A percentile compares a stretch with the other conserved stretches of the same genome.
Conservation (phyloP, 2,329 filamentous ascomycete species). For the Plectosphaerella sp. region DNA sequence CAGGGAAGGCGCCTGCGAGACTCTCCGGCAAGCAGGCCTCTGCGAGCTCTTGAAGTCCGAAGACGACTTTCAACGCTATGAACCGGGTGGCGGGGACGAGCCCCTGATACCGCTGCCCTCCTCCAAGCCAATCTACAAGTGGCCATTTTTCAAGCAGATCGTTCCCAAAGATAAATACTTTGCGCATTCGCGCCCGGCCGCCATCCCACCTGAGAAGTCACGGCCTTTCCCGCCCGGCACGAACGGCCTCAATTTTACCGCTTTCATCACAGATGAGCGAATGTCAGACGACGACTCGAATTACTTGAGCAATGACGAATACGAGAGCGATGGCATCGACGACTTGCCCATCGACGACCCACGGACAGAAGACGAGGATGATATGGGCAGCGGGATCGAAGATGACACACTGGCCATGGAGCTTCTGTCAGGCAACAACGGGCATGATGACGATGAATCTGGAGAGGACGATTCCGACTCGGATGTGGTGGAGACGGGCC, state of each 20-base stretch:
- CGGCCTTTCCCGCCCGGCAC: neutral
- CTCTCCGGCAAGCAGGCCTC: neutral
- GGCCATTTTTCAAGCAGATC: no score
- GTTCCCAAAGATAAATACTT: no score
- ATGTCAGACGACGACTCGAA: no score
- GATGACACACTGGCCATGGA: neutral
- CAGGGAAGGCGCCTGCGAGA: neutral
- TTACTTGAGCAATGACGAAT: slow-evolving; percentile 15
- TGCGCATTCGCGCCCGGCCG: no score
- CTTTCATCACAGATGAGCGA: no score
- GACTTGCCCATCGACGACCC: slow-evolving; percentile 21
- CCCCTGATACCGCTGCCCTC: neutral
- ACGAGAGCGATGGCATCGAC: slow-evolving; percentile 35
- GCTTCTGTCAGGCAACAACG: neutral
- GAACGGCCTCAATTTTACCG: neutral
- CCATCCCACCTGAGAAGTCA: no score
- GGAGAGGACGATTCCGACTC: neutral
- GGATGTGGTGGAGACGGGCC: neutral
- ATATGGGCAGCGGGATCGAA: slow-evolving; percentile 4
- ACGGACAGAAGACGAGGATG: slow-evolving; percentile 9
- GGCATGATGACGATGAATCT: neutral
- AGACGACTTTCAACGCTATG: neutral
- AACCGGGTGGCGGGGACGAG: neutral
- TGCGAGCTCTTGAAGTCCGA: neutral
- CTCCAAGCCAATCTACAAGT: no score